Evolutionary conservation across 2,329 filamentous ascomycete genomes (phyloP).

Genomic region (Volutella citrinella): DNA sequence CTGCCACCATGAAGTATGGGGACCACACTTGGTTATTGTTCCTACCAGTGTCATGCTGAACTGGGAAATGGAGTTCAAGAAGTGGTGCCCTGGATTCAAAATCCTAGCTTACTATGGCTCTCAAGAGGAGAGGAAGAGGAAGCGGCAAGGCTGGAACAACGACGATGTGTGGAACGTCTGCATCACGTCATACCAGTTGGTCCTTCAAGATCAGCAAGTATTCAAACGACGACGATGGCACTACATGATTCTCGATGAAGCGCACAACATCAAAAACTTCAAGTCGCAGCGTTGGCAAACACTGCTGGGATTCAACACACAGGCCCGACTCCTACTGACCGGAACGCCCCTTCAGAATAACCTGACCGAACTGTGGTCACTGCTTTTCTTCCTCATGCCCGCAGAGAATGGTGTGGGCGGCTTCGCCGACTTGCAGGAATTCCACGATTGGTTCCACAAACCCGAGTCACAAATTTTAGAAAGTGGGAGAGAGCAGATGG

Average conservation of each 20-base stretch:
- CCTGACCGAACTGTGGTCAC: constrained; percentile 91
- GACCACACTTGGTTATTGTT: constrained; percentile 91
- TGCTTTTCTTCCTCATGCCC: constrained; percentile 95
- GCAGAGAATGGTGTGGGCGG: constrained; percentile 82
- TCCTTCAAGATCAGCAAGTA: constrained; percentile 88
- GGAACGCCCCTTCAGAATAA: constrained; percentile 97
- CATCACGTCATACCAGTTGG: constrained; percentile 96
- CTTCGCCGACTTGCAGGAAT: constrained; percentile 92
- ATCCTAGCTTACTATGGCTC: constrained; percentile 96
- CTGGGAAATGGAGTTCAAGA: constrained; percentile 99
- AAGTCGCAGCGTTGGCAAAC: constrained; percentile 97
- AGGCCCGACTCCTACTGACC: constrained; percentile 80
- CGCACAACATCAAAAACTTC: constrained; percentile 99
- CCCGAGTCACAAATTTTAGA: constrained; percentile 96
- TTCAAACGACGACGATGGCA: constrained; percentile 94
- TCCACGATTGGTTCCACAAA: constrained; percentile 92
- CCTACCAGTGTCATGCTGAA: constrained; percentile 98
- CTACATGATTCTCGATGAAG: constrained; percentile 97
- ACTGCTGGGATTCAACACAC: constrained; percentile 88
- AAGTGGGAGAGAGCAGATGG: constrained; percentile 88
- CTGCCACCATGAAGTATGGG: constrained; percentile 88
- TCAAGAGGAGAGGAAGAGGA: constrained; percentile 85
- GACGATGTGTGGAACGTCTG: constrained; percentile 95
- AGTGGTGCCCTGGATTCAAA: constrained; percentile 97
- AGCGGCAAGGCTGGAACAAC: constrained; percentile 89